Percentiles rank a stretch among this genome's conserved stretches.
These are phyloP conservation scores for Chaetomium fimeti DNA, from an alignment of 495 filamentous ascomycete genomes.

Conservation along the genomic window DNA sequence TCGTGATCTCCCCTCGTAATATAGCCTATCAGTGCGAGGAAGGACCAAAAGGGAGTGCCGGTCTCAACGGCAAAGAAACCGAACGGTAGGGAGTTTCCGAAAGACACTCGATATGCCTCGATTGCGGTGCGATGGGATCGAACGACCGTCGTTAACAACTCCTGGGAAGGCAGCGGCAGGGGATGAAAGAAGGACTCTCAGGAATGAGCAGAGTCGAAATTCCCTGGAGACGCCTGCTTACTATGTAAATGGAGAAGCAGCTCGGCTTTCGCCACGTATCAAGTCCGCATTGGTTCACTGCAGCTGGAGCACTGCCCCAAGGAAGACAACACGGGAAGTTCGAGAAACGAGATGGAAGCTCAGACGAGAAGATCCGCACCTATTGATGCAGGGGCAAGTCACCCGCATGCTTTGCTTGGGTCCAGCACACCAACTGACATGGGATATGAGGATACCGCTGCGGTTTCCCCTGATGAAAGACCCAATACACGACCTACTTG, in stretches of 20 bases:
- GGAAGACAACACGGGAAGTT: conserved; percentile 11
- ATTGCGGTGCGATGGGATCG: conserved; percentile 3
- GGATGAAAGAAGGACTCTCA: not conserved
- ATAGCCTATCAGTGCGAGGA: conserved; percentile 24
- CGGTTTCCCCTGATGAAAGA: not conserved
- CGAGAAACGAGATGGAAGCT: conserved; percentile 21
- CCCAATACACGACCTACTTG: too few relatives aligned
- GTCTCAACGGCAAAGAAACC: conserved; percentile 4
- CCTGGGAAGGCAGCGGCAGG: not conserved
- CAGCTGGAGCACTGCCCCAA: conserved; percentile 12
- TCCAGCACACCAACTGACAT: not conserved
- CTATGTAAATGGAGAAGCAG: not conserved
- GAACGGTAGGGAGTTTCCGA: not conserved
- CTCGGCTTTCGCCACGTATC: conserved; percentile 23
- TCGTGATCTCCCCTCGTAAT: conserved; percentile 26
- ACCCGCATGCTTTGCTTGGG: conserved; percentile 6
- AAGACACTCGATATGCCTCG: conserved; percentile 21
- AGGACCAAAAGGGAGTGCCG: conserved; percentile 9
- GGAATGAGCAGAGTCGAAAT: not conserved
- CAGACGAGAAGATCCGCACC: conserved; percentile 18
- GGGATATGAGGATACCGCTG: not conserved
- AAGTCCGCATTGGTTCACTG: conserved; percentile 25
- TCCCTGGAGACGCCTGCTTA: not conserved
- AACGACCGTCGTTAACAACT: not conserved
- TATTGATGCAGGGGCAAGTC: conserved; percentile 18